Conservation (phyloP, 2,329 filamentous ascomycete species). For the Escovopsis sp. region DNA sequence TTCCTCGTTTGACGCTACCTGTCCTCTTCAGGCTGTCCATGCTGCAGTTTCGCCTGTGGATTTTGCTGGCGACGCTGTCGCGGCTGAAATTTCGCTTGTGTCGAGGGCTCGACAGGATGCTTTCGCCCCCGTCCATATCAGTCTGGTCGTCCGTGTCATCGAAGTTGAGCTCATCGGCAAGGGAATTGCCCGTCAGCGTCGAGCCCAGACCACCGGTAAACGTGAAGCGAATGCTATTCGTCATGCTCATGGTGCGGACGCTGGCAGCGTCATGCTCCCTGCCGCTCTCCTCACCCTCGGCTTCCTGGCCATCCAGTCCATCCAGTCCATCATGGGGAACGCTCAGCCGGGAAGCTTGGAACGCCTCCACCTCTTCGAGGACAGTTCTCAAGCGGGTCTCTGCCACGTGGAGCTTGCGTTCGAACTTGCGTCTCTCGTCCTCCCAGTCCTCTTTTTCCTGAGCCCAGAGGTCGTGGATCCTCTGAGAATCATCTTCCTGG, state of each 20-base stretch:
- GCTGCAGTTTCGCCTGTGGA: slow-evolving; percentile 42
- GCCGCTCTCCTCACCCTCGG: slow-evolving; percentile 44
- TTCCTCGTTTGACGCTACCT: slow-evolving; percentile 39
- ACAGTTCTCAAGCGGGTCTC: slow-evolving; percentile 74
- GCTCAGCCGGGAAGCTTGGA: slow-evolving; percentile 30
- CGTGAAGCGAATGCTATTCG: slow-evolving; percentile 61
- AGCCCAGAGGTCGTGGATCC: slow-evolving; percentile 66
- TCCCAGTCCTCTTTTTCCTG: slow-evolving; percentile 77
- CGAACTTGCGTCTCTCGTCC: slow-evolving; percentile 64
- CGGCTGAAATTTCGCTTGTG: slow-evolving; percentile 42
- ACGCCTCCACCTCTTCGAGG: slow-evolving; percentile 69
- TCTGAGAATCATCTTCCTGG: slow-evolving; percentile 71
- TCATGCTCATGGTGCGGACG: slow-evolving; percentile 55
- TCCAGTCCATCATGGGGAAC: slow-evolving; percentile 26
- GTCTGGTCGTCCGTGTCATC: slow-evolving; percentile 62
- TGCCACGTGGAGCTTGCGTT: slow-evolving; percentile 78
- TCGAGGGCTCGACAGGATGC: slow-evolving; percentile 35
- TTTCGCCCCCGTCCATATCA: slow-evolving; percentile 56
- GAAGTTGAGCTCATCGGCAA: slow-evolving; percentile 85
- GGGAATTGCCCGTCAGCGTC: slow-evolving; percentile 53
- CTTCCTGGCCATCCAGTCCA: slow-evolving; percentile 29
- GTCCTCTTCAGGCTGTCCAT: slow-evolving; percentile 41
- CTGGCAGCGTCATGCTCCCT: slow-evolving; percentile 60
- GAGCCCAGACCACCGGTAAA: slow-evolving; percentile 42
- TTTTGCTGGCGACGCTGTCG: slow-evolving; percentile 35